Evolutionary conservation across 1,139 yeast genomes (phyloP).

Genomic region (Lodderomyces beijingensis): DNA sequence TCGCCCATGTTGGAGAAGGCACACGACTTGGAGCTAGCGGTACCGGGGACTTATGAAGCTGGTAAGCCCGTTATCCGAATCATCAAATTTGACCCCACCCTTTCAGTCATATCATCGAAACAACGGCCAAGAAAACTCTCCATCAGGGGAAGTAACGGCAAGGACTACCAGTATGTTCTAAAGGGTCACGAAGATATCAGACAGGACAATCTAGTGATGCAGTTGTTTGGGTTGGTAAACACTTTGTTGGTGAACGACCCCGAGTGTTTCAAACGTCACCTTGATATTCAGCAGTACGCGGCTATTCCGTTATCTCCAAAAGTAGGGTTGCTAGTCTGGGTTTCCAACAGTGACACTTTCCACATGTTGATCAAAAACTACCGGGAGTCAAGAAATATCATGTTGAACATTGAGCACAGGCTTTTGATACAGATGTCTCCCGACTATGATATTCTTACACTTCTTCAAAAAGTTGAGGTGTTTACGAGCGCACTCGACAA

Average conservation of each 20-base stretch:
- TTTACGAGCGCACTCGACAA: slow-evolving; percentile 94
- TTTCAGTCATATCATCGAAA: slow-evolving; percentile 89
- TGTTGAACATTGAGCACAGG: slow-evolving; percentile 88
- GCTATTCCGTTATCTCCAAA: slow-evolving; percentile 96
- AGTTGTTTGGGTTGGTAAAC: slow-evolving; percentile 90
- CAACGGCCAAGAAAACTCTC: slow-evolving; percentile 88
- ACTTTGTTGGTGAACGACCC: slow-evolving; percentile 86
- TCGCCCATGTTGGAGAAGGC: slow-evolving; percentile 86
- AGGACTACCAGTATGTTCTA: slow-evolving; percentile 71
- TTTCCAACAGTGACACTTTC: slow-evolving; percentile 93
- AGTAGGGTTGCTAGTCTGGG: slow-evolving; percentile 97
- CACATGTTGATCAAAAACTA: slow-evolving; percentile 90
- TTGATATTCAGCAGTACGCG: slow-evolving; percentile 86
- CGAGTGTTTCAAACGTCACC: slow-evolving; percentile 92
- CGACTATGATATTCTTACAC: slow-evolving; percentile 84
- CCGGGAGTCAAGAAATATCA: slow-evolving; percentile 84
- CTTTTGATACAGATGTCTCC: slow-evolving; percentile 98
- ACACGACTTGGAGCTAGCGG: slow-evolving; percentile 76
- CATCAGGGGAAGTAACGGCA: slow-evolving; percentile 87
- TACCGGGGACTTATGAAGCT: slow-evolving; percentile 89
- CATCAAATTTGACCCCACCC: slow-evolving; percentile 70
- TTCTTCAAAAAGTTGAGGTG: slow-evolving; percentile 91
- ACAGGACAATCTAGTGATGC: slow-evolving; percentile 98
- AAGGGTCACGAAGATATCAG: slow-evolving; percentile 98
- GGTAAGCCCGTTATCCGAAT: slow-evolving; percentile 78